These are phyloP conservation scores for Moringa oleifera DNA, from an alignment of 345 rosid species.

Conservation along the genomic window DNA sequence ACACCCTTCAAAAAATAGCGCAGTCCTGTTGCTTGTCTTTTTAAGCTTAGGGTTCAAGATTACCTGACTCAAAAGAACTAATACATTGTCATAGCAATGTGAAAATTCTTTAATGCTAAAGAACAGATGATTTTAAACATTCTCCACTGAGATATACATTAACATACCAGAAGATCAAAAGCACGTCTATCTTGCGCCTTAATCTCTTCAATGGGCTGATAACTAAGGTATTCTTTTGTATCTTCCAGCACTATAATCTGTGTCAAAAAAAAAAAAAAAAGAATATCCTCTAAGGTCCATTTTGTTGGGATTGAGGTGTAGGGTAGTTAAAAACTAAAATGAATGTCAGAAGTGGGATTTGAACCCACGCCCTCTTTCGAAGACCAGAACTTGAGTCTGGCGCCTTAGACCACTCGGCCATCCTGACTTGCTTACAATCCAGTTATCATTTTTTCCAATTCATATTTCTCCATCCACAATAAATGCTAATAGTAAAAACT, in stretches of 20 bases:
- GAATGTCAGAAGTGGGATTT: constrained; percentile 38
- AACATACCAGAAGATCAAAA: constrained; percentile 80
- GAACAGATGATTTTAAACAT: background rate
- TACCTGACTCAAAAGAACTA: constrained; percentile 53
- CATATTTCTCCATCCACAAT: no score
- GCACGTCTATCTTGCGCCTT: constrained; percentile 65
- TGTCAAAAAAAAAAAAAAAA: constrained; percentile 4
- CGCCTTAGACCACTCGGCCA: constrained; percentile 93
- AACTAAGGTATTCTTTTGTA: constrained; percentile 70
- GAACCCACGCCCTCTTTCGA: constrained; percentile 46
- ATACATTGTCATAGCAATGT: constrained; percentile 16
- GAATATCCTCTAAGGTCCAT: no score
- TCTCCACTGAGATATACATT: background rate
- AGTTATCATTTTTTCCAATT: no score
- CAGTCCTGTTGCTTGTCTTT: constrained; percentile 55
- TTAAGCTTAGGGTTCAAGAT: constrained; percentile 75
- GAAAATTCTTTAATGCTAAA: constrained; percentile 15
- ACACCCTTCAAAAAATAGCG: constrained; percentile 84
- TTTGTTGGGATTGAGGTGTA: no score
- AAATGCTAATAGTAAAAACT: no score
- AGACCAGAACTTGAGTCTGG: constrained; percentile 83
- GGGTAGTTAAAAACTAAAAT: no score
- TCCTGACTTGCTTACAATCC: no score
- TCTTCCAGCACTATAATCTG: constrained; percentile 94
- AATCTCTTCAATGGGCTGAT: constrained; percentile 68